phyloP scores from a whole-genome alignment of 352 stramenopile genomes.

The Hyaloperonospora brassicae region DNA sequence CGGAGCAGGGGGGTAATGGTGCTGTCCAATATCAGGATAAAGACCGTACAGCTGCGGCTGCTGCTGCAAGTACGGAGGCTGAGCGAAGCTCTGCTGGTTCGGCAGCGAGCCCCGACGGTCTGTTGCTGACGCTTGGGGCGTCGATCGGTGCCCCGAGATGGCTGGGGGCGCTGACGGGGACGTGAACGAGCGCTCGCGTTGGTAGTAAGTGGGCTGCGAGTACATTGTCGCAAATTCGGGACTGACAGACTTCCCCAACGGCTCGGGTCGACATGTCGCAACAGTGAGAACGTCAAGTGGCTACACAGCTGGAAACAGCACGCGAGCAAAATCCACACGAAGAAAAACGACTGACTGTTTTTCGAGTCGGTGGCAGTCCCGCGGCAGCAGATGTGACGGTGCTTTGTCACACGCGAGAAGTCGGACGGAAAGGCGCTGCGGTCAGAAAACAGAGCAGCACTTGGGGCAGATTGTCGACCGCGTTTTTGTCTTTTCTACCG shows the following conservation, averaged over 20 bases:
- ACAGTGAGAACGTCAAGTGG: no score
- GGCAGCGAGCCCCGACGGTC: slow-evolving; percentile 26
- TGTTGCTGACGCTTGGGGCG: slow-evolving; percentile 10
- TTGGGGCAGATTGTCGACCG: no score
- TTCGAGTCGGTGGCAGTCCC: no score
- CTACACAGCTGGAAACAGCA: no score
- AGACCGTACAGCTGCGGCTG: slow-evolving; percentile 15
- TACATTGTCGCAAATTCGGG: slow-evolving; percentile 17
- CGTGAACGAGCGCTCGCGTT: slow-evolving; percentile 21
- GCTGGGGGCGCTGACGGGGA: slow-evolving; percentile 34
- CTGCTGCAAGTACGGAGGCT: slow-evolving; percentile 12
- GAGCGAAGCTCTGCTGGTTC: slow-evolving; percentile 9
- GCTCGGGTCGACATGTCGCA: no score
- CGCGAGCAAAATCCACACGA: no score
- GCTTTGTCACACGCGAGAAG: no score
- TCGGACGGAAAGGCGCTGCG: no score
- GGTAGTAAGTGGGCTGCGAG: slow-evolving; percentile 15
- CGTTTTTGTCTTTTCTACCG: no score
- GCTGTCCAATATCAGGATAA: slow-evolving; percentile 21
- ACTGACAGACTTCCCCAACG: slow-evolving; percentile 5
- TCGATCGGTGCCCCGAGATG: slow-evolving; percentile 18
- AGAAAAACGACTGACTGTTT: no score
- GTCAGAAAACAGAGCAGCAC: no score
- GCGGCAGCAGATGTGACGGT: no score
- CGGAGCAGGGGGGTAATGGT: slow-evolving; percentile 4